Evolutionary conservation across 768 basidiomycete genomes (phyloP).

Genomic region (Kwoniella heveanensis): DNA sequence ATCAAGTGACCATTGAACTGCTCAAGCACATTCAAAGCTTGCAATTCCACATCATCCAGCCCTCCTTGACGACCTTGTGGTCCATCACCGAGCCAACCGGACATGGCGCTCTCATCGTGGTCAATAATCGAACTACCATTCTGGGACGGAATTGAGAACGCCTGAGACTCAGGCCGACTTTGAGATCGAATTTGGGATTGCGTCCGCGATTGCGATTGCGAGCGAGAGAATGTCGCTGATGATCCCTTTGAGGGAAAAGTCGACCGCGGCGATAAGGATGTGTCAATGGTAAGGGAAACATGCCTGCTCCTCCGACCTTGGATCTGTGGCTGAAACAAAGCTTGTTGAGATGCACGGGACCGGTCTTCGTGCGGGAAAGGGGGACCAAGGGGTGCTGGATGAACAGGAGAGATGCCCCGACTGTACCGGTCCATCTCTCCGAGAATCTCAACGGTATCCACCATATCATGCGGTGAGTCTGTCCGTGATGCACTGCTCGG

Average conservation of each 20-base stretch:
- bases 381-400: neutral
- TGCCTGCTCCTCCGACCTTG: neutral
- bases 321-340: neutral
- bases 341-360: neutral
- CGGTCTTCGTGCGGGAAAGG: neutral
- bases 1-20: constrained; percentile 10
- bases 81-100: neutral
- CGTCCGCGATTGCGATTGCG: neutral
- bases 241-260: neutral
- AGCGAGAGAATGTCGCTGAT: neutral
- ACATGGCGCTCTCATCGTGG: neutral
- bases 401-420: neutral
- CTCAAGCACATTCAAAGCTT: constrained; percentile 13
- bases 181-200: too few species aligned
- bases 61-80: constrained; percentile 4
- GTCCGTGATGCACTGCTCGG: neutral
- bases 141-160: neutral
- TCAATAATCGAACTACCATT: neutral
- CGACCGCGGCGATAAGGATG: neutral
- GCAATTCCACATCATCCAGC: constrained; percentile 13
- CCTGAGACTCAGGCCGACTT: neutral
- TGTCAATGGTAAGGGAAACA: neutral
- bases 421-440: neutral
- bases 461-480: neutral
- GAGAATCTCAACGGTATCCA: neutral